Evolutionary conservation across 2,329 filamentous ascomycete species (phyloP).

Genomic region (Tolypocladium tundrense): DNA sequence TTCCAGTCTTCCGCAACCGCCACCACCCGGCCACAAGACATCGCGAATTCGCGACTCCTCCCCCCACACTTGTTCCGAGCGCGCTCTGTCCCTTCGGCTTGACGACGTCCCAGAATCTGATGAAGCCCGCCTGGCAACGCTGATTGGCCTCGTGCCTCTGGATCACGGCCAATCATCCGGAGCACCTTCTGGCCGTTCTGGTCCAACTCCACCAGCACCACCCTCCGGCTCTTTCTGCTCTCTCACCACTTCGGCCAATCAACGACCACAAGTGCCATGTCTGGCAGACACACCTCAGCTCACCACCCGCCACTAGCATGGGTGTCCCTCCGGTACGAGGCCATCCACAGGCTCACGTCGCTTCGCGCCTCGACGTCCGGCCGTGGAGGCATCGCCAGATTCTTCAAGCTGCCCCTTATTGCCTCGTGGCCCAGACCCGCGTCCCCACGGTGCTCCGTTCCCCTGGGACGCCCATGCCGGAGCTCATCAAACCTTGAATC

Average conservation of each 20-base stretch:
- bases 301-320: slow-evolving; percentile 12
- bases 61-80: not conserved
- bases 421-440: not conserved
- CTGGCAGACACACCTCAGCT: slow-evolving; percentile 22
- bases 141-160: not conserved
- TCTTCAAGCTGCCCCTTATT: not conserved
- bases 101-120: not conserved
- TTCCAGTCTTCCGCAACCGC: not conserved
- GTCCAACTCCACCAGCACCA: slow-evolving; percentile 12
- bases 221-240: slow-evolving; percentile 8
- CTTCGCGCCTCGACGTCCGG: not conserved
- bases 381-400: slow-evolving; percentile 4
- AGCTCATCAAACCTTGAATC: slow-evolving; percentile 3
- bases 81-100: not conserved
- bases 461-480: not conserved
- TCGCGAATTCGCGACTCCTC: not conserved
- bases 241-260: slow-evolving; percentile 16
- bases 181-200: not conserved
- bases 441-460: not conserved
- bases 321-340: not conserved
- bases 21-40: not conserved
- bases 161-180: not conserved
- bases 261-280: slow-evolving; percentile 15
- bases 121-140: not conserved
- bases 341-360: slow-evolving; percentile 12